Conservation (phyloP, 305 asterid species). For the Caryopteris hybrid region DNA sequence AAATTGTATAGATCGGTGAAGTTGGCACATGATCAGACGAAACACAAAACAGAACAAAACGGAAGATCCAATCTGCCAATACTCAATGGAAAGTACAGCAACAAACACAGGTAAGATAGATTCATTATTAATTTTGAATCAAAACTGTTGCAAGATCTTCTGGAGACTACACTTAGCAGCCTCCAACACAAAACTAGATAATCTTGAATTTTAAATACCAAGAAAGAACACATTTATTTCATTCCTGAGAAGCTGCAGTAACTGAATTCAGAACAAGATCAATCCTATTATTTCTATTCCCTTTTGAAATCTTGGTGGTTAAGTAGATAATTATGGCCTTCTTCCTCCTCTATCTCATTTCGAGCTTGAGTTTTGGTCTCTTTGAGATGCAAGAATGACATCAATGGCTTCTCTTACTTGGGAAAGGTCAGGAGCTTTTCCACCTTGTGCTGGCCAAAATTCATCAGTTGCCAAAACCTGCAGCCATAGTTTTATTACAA, state of each 20-base stretch:
- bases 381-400: conserved; percentile 66
- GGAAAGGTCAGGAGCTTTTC: conserved; percentile 78
- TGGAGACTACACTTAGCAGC: not conserved
- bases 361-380: conserved; percentile 56
- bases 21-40: too few relatives aligned
- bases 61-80: too few relatives aligned
- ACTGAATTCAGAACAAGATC: not conserved
- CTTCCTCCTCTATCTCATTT: conserved; percentile 22
- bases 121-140: conserved; percentile 7
- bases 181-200: not conserved
- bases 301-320: not conserved
- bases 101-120: not conserved
- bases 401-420: conserved; percentile 90
- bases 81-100: not conserved
- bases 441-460: conserved; percentile 91
- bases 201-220: not conserved
- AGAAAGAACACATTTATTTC: conserved; percentile 6
- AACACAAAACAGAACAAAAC: too few relatives aligned
- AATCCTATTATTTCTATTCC: not conserved
- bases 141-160: conserved; percentile 10
- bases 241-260: not conserved
- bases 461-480: conserved; percentile 93
- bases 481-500: not conserved
- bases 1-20: too few relatives aligned
- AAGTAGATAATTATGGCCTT: not conserved